A percentile compares a stretch with the other conserved stretches of the same genome.
These are phyloP conservation scores for Corinectria fuckeliana DNA, from an alignment of 2,329 filamentous ascomycete species.

Conservation along the genomic window DNA sequence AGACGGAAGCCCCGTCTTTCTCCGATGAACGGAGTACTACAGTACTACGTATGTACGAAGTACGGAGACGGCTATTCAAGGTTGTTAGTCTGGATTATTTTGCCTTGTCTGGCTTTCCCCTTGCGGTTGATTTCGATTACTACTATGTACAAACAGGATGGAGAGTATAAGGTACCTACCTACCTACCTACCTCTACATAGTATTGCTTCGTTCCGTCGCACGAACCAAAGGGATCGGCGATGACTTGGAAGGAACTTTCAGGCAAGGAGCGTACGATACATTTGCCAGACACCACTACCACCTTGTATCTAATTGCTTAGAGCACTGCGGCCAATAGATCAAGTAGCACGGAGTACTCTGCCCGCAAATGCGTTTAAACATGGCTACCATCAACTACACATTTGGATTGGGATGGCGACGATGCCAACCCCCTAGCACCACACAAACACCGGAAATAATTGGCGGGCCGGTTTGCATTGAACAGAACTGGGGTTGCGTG, in stretches of 20 bases:
- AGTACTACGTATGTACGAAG: no score
- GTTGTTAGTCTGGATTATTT: slow-evolving; percentile 1
- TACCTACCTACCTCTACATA: background rate
- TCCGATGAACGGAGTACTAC: slow-evolving; percentile 15
- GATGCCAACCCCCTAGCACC: slow-evolving; percentile 8
- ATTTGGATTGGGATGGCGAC: slow-evolving; percentile 3
- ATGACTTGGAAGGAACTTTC: background rate
- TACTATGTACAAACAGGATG: no score
- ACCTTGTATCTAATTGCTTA: background rate
- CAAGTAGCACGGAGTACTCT: background rate
- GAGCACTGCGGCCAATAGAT: background rate
- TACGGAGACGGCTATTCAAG: slow-evolving; percentile 24
- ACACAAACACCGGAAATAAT: slow-evolving; percentile 18
- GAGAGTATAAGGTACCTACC: background rate
- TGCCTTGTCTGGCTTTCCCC: background rate
- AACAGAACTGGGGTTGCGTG: slow-evolving; percentile 10
- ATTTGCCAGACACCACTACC: background rate
- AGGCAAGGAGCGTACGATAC: background rate
- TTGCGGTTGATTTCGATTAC: background rate
- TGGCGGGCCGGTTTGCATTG: slow-evolving; percentile 20
- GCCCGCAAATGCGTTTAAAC: background rate
- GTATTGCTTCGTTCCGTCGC: no score
- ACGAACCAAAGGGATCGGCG: no score
- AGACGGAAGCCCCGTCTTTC: slow-evolving; percentile 21
- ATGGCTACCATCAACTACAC: background rate